Evolutionary conservation across 257 asterid genomes (phyloP), one percentile per base, ranked within the genome.

Genomic region (Avicennia marina): DNA sequence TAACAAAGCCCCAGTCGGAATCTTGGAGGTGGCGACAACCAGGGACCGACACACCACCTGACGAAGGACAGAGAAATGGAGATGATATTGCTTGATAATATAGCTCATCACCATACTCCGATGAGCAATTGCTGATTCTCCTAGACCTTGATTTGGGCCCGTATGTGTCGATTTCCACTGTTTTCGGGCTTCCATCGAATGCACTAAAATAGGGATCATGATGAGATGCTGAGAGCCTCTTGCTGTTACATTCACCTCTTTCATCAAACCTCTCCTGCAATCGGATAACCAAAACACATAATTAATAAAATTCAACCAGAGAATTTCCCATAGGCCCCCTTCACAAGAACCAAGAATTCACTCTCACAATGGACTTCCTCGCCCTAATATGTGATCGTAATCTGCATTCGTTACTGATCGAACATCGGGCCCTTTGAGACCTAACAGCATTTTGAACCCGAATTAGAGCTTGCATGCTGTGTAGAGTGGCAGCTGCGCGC

Each of bases 401-500:
- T 67, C 70, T 58, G 15, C 22, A 8, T 11, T 68, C 77, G 12
- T 52, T 53, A 16, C 19, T 59, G 48, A 65, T 17, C 0, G 73
- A 73, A 7, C 75, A 75, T 11, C 72, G 84, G 61, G 79, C 73
- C 46, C 82, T 72, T 41, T 65, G 79, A 21, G 87, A 64, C 8
- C 81, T 67, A 29, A 42, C 76, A 11, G 73, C 52, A 17, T 65
- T 47, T 65, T 81, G 88, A 27, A 82, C 80, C 66, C 85, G 66
- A 38, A 81, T 62, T 19, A 81, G 78, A 62, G 81, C 82, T 62
- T 75, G 78, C 82, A 81, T 72, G 61, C 85, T 69, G 24, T 70
- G 75, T 21, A 77, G 75, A 20, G 85, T 78, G 1, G 82, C 82
- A 24, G 82, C 80, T 0, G 88, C 76, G 64, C 74, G 73, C 44